Evolutionary conservation across 345 rosid genomes (phyloP), one percentile per base, ranked within the genome.

Genomic region (Salix caprea): DNA sequence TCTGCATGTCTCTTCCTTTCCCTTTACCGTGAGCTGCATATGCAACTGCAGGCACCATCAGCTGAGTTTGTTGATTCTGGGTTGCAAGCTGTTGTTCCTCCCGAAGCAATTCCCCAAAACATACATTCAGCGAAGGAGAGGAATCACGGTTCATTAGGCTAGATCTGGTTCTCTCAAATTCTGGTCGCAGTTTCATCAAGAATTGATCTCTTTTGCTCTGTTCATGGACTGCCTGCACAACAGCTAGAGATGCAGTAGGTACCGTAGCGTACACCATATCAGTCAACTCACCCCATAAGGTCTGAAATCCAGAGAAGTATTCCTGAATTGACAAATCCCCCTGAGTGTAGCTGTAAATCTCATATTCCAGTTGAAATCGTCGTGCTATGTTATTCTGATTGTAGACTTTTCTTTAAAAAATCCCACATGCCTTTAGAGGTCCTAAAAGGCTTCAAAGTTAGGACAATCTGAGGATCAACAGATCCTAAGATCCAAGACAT

Each of bases 151-250:
- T 78, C 77, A 78, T 66, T 24, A 72, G 4, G 50, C 26, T 71
- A 0, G 75, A 75, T 2, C 26, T 32, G 26, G 32, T 4, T 9
- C 5, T 7, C 28, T 72, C 72, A 67, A 67, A 71, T 4, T 82
- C 16, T 42, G 39, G 15, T 0, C 19, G 6, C 0, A 82, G 12
- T 36, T 81, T 78, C 71, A 82, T 82, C n/a, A 75, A 48, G 26
- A 82, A 78, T 15, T 78, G 56, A 67, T 71, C 72, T 13, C 40
- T 15, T 30, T 82, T 71, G 13, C 79, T 54, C 0, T 39, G 23
- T 7, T 58, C 72, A 75, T 82, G 77, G 36, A 82, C 32, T 8
- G 2, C 65, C 5, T 34, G 36, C 7, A 34, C 14, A 70, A 0
- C 34, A n/a, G n/a, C n/a, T n/a, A n/a, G n/a, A n/a, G n/a, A n/a